Conservation (phyloP, 768 basidiomycete genomes). For the Daedalea quercina region DNA sequence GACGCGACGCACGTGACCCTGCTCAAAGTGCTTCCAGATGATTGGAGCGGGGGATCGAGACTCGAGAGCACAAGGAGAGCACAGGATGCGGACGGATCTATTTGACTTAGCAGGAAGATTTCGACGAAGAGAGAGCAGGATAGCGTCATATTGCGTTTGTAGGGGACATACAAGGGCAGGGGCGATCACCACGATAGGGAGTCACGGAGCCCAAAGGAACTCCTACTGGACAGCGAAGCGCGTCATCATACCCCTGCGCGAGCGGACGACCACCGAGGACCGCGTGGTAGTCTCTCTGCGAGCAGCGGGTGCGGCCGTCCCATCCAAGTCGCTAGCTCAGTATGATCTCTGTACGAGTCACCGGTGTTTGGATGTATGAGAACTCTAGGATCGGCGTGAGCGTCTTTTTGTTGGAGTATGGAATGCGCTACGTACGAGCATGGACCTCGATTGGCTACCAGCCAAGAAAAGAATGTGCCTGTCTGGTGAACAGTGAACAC, state of each 20-base stretch:
- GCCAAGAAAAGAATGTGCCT: slow-evolving; percentile 62
- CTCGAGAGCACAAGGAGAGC: not conserved
- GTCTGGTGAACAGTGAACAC: slow-evolving; percentile 62
- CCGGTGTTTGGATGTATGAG: slow-evolving; percentile 68
- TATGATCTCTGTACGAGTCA: slow-evolving; percentile 50
- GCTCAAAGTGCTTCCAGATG: not conserved
- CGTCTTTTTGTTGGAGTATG: not conserved
- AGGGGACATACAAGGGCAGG: not conserved
- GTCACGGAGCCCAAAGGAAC: not conserved
- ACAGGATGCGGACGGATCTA: not conserved
- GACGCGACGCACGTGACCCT: not conserved
- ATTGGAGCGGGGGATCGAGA: not conserved
- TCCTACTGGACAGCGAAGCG: too few relatives aligned
- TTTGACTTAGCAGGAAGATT: not conserved
- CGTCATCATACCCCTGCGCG: too few relatives aligned
- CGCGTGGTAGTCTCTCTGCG: slow-evolving; percentile 26
- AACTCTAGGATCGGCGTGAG: slow-evolving; percentile 36
- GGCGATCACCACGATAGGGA: not conserved
- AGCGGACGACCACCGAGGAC: not conserved
- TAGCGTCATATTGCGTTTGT: not conserved
- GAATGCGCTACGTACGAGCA: slow-evolving; percentile 47
- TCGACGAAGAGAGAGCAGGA: not conserved
- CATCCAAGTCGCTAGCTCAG: slow-evolving; percentile 61
- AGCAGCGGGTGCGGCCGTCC: slow-evolving; percentile 53
- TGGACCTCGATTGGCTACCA: slow-evolving; percentile 61